Evolutionary conservation across 768 basidiomycete genomes (phyloP), one percentile per base, ranked within the genome.

Genomic region (Suillus luteus): DNA sequence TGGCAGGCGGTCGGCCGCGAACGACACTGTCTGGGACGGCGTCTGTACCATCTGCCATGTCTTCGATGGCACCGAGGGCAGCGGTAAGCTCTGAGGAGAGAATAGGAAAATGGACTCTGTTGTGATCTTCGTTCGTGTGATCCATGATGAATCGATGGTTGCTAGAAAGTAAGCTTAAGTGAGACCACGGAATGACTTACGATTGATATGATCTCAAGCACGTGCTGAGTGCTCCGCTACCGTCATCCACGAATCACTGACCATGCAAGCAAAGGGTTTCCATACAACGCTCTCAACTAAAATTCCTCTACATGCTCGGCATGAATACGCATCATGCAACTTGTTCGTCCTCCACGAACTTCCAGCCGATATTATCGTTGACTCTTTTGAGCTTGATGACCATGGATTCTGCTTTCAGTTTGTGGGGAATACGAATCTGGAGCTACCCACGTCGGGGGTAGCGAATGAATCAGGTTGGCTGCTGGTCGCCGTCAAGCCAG

Each of bases 1-100:
- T 73, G 54, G 82, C 80, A 6, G 89, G 90, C 4, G 82, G 87
- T 22, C 61, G 66, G 43, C 62, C 60, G 10, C 63, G 68, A 35
- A 66, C 61, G 57, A 59, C 35, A 33, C 60, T 65, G 52, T 72
- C 66, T 52, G 64, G 46, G 59, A 55, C 59, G 48, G 63, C 55
- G 8, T 69, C 70, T 15, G 33, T 19, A 27, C 24, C 22, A 17
- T 46, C 60, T 62, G 66, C 68, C 74, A 75, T 77, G 22, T 70
- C 72, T 51, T 72, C 70, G 17, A 75, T 51, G 54, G 72, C 55
- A 44, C 70, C 68, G 37, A 69, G 51, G 8, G 62, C 64, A 19
- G 65, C 55, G 7, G 59, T 49, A 58, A 58, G 37, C 22, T 65
- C 62, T 40, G 31, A 65, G 38, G 66, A 54, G 27, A 67, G 49